Evolutionary conservation across 768 basidiomycete species (phyloP), one percentile per base, ranked within the genome.

Genomic region (Suillus fuscotomentosus): DNA sequence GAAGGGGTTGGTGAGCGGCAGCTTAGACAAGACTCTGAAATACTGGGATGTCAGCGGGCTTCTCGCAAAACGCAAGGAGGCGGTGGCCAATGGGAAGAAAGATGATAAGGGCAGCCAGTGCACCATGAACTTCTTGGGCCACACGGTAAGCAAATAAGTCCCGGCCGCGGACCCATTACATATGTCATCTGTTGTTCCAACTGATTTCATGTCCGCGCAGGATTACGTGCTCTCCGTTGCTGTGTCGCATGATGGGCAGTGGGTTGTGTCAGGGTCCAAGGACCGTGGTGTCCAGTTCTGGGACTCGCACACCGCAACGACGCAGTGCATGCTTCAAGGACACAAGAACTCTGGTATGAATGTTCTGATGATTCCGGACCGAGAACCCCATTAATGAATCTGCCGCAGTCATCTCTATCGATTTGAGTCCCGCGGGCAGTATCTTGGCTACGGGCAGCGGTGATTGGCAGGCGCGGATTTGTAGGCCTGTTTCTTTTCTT

Each of bases 21-120:
- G 75, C 63, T 43, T 71, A 60, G 76, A 77, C 56, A 53, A 60
- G 36, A 70, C 71, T 14, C 54, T 75, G 27, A 82, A 83, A 61
- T 76, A 78, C 42, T 86, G 86, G 83, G 82, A 85, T 56, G 69
- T 86, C 36, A 62, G 57, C 27, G 57, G 57, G 27, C 57, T 59
- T 42, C 39, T 59, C 7, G 57, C 63, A 24, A 76, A 76, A 57
- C 76, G 75, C n/a, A 74, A 72, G 67, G 78, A 78, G 5, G 67
- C 72, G n/a, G 68, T 68, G 20, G 73, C 76, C 36, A 83, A 85
- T 61, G 77, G 80, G 51, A 51, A 45, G 60, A 70, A 67, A 41
- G 64, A 67, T 7, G 70, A 75, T 63, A 71, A 68, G 61, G 67
- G 54, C 34, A 74, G 77, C 48, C 60, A 42, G 20, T 73, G 77